Percentiles rank a stretch among this genome's conserved stretches.
These are phyloP conservation scores for Rhizopogon vesiculosus DNA, from an alignment of 768 basidiomycete genomes.

Conservation along the genomic window DNA sequence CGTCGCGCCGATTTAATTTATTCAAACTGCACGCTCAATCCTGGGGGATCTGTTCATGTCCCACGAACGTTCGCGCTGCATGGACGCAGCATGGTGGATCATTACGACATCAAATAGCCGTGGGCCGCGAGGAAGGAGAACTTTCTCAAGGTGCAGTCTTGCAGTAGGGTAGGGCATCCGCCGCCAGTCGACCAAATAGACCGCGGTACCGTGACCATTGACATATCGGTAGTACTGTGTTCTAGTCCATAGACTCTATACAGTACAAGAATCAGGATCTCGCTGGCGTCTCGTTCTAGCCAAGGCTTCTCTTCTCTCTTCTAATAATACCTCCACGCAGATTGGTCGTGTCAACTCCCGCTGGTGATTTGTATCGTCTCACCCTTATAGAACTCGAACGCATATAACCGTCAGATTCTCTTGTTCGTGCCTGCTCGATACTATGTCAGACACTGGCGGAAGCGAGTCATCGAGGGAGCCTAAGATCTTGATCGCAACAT, in stretches of 20 bases:
- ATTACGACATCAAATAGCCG: no score
- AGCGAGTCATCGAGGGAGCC: conserved; percentile 11
- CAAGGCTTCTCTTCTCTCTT: background rate
- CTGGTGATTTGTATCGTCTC: background rate
- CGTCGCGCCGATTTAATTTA: no score
- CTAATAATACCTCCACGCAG: background rate
- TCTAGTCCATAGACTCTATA: no score
- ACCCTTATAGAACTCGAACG: background rate
- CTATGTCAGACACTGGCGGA: conserved; percentile 13
- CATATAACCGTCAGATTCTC: background rate
- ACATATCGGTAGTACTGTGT: background rate
- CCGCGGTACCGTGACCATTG: background rate
- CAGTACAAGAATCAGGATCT: background rate
- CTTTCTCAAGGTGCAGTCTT: no score
- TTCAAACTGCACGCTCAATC: no score
- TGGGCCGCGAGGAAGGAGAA: no score
- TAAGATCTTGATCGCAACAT: conserved; percentile 58
- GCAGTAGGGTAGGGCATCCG: background rate
- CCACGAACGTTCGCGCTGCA: no score
- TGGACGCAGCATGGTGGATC: no score
- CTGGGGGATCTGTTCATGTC: no score
- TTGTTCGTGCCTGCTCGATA: background rate
- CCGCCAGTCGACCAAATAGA: no score
- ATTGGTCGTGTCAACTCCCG: background rate
- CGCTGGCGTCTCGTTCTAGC: background rate